These are phyloP conservation scores for Lumnitzera littorea DNA, from an alignment of 345 rosid species.

Conservation along the genomic window DNA sequence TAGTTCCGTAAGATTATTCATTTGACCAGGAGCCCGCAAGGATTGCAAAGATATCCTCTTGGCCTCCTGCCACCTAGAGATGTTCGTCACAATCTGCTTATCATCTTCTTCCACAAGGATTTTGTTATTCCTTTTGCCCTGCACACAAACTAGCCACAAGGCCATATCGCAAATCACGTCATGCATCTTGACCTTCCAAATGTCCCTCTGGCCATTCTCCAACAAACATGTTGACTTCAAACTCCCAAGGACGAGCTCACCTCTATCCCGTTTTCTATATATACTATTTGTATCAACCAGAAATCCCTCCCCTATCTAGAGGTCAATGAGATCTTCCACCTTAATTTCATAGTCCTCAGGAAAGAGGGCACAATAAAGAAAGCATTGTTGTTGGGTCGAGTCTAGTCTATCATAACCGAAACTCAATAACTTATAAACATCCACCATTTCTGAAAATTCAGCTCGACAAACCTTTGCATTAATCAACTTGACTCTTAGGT, in stretches of 20 bases:
- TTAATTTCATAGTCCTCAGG: slow-evolving; percentile 14
- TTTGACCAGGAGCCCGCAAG: slow-evolving; percentile 5
- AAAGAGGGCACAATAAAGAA: slow-evolving; percentile 13
- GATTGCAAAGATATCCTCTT: slow-evolving; percentile 20
- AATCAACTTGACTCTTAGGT: too few relatives aligned
- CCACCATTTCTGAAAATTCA: slow-evolving; percentile 3
- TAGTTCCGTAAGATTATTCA: slow-evolving; percentile 13
- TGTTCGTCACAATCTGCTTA: neutral
- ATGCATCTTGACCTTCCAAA: slow-evolving; percentile 26
- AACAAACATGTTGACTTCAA: slow-evolving; percentile 20
- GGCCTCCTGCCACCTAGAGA: slow-evolving; percentile 9
- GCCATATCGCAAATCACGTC: slow-evolving; percentile 37
- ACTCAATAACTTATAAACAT: neutral
- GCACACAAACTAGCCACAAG: slow-evolving; percentile 23
- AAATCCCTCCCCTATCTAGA: slow-evolving; percentile 23
- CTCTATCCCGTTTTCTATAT: slow-evolving; percentile 4
- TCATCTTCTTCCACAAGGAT: slow-evolving; percentile 10
- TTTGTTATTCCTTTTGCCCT: slow-evolving; percentile 6
- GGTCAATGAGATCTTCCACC: slow-evolving; percentile 2
- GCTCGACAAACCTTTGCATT: neutral
- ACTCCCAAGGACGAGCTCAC: slow-evolving; percentile 19
- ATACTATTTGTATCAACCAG: slow-evolving; percentile 4
- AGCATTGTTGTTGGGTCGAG: neutral
- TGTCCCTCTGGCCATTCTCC: slow-evolving; percentile 3
- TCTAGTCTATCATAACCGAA: slow-evolving; percentile 2